Percentiles rank a stretch among this genome's conserved stretches.
These are phyloP conservation scores for Dryas integrifolia DNA, from an alignment of 331 rosid genomes.

Conservation along the genomic window DNA sequence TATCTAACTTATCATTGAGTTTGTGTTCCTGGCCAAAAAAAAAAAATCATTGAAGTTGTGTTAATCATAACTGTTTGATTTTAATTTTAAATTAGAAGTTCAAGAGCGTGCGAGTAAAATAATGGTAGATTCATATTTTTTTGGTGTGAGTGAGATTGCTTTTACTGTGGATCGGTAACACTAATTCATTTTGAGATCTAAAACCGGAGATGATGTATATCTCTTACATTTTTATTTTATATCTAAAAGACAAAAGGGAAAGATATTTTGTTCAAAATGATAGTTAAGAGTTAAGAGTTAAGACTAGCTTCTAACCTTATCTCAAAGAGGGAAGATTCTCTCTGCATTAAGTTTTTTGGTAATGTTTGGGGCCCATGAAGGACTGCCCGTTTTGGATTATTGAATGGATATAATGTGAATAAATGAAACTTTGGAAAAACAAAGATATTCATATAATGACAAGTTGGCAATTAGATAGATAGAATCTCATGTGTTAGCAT, in stretches of 20 bases:
- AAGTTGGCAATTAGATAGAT: conserved; percentile 2
- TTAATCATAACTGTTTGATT: too few species aligned
- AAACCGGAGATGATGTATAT: background rate
- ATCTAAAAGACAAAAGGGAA: background rate
- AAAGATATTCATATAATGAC: background rate
- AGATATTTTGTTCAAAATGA: background rate
- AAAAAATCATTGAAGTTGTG: too few species aligned
- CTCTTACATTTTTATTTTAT: background rate
- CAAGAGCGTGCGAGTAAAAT: too few species aligned
- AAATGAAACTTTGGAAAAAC: background rate
- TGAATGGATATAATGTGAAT: background rate
- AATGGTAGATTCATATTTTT: too few species aligned
- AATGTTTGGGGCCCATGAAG: conserved; percentile 1
- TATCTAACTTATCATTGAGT: too few species aligned
- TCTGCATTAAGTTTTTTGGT: conserved; percentile 9
- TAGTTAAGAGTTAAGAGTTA: background rate
- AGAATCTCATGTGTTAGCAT: conserved; percentile 1
- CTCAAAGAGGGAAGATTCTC: conserved; percentile 21
- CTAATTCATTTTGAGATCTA: too few species aligned
- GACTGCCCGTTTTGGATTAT: background rate
- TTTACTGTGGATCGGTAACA: too few species aligned
- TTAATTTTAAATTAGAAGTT: too few species aligned
- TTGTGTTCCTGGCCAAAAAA: too few species aligned
- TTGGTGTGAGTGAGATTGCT: too few species aligned
- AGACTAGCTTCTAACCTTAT: conserved; percentile 9